Evolutionary conservation across 2,329 filamentous ascomycete species (phyloP), one percentile per base, ranked within the genome.

Genomic region (Calonectria pseudoreteaudii): DNA sequence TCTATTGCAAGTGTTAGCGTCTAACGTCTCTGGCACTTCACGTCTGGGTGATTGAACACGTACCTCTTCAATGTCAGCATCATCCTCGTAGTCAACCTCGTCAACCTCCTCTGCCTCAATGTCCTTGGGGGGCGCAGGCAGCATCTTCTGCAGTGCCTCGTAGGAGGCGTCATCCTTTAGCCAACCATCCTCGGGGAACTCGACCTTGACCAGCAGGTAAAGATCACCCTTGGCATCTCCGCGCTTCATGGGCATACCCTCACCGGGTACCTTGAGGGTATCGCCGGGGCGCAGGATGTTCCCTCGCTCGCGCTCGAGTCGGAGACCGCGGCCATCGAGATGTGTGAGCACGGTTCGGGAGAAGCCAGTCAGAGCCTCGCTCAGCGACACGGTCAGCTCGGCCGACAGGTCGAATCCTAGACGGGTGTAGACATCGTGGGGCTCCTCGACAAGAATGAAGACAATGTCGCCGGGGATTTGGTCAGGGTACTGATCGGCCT

Each of bases 241-340:
- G 71, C 93, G 92, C 89, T 98, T 98, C 79, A 93, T 85, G 2
- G 97, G 97, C 97, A 99, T 99, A 74, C 97, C 97, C 86, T 99
- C 97, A 31, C 95, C 95, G 2, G 89, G 85, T 1, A 99, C 88
- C 87, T 95, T 98, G 79, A 99, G 89, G 10, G 96, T 91, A 82
- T 99, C 94, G 31, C 93, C 93, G 0, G 97, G 96, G 31, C 92
- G 91, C 44, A 99, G 86, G 66, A 98, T 89, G 83, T 96, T 94
- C 78, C 96, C 96, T 80, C 94, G 91, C 20, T 94, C 91, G 77
- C 97, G 93, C 69, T 92, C 90, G 60, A 99, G 88, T 72, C 93
- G 91, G 73, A 99, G 96, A 36, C 97, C 97, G 71, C 97, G 92
- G 36, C 96, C 97, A 82, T 99, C 97, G 11, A 99, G 92, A 84